Conservation (phyloP, 148 eudicot species). For the Hydrangea macrophylla region DNA sequence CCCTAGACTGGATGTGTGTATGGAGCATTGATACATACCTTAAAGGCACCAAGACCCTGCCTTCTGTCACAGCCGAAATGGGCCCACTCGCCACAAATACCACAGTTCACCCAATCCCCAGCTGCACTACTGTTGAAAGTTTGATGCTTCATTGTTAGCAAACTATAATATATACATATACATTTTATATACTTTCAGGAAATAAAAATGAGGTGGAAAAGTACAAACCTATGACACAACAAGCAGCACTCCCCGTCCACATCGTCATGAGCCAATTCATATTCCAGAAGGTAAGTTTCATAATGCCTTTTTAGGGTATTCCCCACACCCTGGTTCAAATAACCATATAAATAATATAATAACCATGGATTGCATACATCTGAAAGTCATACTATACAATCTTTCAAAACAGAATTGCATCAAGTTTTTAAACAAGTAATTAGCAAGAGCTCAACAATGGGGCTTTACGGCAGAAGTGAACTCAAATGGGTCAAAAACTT, state of each 20-base stretch:
- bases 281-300: slow-evolving; percentile 86
- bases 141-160: slow-evolving; percentile 3
- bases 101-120: slow-evolving; percentile 98
- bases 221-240: slow-evolving; percentile 75
- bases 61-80: slow-evolving; percentile 98
- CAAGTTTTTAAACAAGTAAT: not conserved
- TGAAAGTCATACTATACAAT: not conserved
- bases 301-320: slow-evolving; percentile 95
- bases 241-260: slow-evolving; percentile 99
- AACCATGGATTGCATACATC: not conserved
- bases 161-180: too few relatives aligned
- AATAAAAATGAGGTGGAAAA: not conserved
- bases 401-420: not conserved
- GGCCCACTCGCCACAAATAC: slow-evolving; percentile 96
- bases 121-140: slow-evolving; percentile 81
- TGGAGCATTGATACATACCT: slow-evolving; percentile 56
- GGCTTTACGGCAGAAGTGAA: not conserved
- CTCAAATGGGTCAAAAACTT: too few relatives aligned
- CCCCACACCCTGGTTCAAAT: slow-evolving; percentile 74
- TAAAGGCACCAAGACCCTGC: slow-evolving; percentile 94
- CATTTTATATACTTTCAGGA: not conserved
- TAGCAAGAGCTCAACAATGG: not conserved
- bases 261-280: slow-evolving; percentile 95
- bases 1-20: not conserved
- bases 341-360: slow-evolving; percentile 4